Evolutionary conservation across 805 yeast species (phyloP).

Genomic region (Metschnikowia baotianmanensis): DNA sequence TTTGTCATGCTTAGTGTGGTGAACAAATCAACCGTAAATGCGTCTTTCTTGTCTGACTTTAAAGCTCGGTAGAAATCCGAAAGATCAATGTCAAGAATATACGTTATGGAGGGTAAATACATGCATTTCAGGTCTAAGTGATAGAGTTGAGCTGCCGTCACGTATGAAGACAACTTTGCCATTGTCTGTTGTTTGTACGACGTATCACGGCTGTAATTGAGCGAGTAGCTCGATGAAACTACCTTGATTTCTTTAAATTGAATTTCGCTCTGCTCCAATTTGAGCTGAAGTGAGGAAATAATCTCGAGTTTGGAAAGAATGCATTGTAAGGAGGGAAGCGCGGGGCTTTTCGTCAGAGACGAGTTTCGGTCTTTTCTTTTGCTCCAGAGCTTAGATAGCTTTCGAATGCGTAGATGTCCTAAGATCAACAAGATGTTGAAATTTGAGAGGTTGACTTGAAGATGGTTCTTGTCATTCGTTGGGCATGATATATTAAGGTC

Average conservation of each 20-base stretch:
- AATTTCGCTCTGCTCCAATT: slow-evolving; percentile 18
- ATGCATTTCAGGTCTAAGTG: slow-evolving; percentile 31
- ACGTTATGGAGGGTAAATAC: slow-evolving; percentile 37
- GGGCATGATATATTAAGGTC: slow-evolving; percentile 10
- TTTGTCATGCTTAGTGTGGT: slow-evolving; percentile 28
- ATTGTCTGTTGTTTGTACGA: slow-evolving; percentile 15
- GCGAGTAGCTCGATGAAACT: slow-evolving; percentile 16
- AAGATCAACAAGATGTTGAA: slow-evolving; percentile 10
- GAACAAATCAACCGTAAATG: slow-evolving; percentile 17
- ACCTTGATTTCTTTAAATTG: slow-evolving; percentile 12
- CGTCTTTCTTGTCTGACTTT: slow-evolving; percentile 5
- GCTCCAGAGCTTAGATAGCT: slow-evolving; percentile 9
- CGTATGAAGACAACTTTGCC: slow-evolving; percentile 20
- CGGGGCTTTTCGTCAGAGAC: background rate
- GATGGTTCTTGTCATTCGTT: background rate
- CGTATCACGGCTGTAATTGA: slow-evolving; percentile 12
- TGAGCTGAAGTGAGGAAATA: slow-evolving; percentile 15
- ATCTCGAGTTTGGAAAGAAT: slow-evolving; percentile 9
- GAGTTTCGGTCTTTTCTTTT: background rate
- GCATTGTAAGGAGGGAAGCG: slow-evolving; percentile 3
- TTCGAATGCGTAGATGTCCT: slow-evolving; percentile 11
- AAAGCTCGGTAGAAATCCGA: slow-evolving; percentile 23
- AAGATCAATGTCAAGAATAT: slow-evolving; percentile 23
- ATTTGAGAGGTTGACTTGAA: slow-evolving; percentile 6
- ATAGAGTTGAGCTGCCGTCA: slow-evolving; percentile 28